Evolutionary conservation across 495 filamentous ascomycete genomes (phyloP).

Genomic region (Parathielavia appendiculata): DNA sequence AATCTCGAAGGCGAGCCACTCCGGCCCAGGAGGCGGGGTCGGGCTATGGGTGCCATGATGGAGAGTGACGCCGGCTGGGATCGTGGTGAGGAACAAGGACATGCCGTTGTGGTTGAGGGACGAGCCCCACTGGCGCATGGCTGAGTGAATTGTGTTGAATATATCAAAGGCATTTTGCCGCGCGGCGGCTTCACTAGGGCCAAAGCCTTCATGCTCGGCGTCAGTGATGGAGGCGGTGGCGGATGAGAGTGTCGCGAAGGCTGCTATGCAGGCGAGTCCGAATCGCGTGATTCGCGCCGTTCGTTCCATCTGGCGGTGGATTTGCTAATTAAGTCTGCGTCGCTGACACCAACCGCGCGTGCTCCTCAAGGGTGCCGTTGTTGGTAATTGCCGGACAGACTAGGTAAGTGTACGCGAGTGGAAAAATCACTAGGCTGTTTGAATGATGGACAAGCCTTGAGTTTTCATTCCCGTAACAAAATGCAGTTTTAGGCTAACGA

Average conservation of each 20-base stretch:
- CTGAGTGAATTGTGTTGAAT: conserved; percentile 62
- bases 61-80: conserved; percentile 55
- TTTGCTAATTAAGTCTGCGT: too few species aligned
- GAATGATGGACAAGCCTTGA: too few species aligned
- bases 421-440: too few species aligned
- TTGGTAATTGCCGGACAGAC: too few species aligned
- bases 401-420: too few species aligned
- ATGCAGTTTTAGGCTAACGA: too few species aligned
- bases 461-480: too few species aligned
- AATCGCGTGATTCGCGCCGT: background rate
- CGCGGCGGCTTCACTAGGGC: conserved; percentile 29
- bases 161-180: conserved; percentile 53
- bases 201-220: background rate
- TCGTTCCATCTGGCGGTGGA: background rate
- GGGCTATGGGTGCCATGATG: conserved; percentile 52
- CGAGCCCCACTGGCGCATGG: conserved; percentile 61
- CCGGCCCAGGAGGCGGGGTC: conserved; percentile 44
- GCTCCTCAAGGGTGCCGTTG: too few species aligned
- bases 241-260: background rate
- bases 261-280: background rate
- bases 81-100: conserved; percentile 55
- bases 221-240: background rate
- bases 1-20: conserved; percentile 69
- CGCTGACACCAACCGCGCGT: background rate
- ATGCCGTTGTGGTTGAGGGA: conserved; percentile 65